Evolutionary conservation across 768 basidiomycete species (phyloP).

Genomic region (Lactarius quietus): DNA sequence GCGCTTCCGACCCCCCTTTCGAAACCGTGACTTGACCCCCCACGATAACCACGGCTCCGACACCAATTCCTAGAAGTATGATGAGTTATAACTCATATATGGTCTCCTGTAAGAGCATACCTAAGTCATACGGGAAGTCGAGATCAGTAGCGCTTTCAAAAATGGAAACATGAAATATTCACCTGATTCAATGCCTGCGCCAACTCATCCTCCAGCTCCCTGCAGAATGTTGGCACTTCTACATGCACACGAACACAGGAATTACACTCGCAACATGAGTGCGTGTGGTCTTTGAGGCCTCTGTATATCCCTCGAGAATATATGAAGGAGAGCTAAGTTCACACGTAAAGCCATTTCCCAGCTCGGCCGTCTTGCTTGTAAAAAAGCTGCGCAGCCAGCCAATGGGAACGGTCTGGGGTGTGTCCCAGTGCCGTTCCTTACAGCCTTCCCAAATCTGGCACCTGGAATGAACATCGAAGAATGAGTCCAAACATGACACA

Average conservation of each 20-base stretch:
- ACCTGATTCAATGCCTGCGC: background rate
- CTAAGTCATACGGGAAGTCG: background rate
- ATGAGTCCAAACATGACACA: background rate
- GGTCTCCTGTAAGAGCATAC: background rate
- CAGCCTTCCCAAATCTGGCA: background rate
- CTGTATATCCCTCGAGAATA: background rate
- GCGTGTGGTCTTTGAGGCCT: constrained; percentile 6
- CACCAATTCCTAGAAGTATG: background rate
- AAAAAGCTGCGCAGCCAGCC: background rate
- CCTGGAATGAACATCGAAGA: background rate
- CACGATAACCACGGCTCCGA: background rate
- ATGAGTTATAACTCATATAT: background rate
- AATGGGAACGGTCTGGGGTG: background rate
- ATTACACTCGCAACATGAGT: background rate
- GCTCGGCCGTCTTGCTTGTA: background rate
- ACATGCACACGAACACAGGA: background rate
- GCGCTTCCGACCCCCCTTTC: too few relatives aligned
- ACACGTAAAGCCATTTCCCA: background rate
- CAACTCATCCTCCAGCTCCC: constrained; percentile 3
- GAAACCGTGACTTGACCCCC: too few relatives aligned
- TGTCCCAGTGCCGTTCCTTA: background rate
- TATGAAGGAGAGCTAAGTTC: background rate
- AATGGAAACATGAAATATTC: background rate
- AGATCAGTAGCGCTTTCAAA: background rate
- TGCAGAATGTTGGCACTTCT: background rate